Base-by-base conservation (phyloP, 768 basidiomycete species). In the Trametes meyenii region DNA sequence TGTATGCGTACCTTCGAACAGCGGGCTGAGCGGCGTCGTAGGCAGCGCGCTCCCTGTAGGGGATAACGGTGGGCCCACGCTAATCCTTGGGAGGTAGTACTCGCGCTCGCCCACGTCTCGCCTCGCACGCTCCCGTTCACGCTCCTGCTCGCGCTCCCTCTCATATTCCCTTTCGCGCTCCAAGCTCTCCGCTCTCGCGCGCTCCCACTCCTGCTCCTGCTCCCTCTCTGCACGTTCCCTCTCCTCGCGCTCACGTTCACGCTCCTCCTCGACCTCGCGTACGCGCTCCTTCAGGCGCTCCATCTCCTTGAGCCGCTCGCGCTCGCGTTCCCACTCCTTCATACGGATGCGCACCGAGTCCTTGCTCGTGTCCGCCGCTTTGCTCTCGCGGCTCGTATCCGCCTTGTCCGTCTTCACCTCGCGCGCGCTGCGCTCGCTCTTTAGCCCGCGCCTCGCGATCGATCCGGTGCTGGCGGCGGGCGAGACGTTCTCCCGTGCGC, bases 241-340 rank as follows among this genome's bases (percentile, higher is more conserved):
- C 12, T 69, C 58, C 48, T 49, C 14, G 57, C 55, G 42, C 55
- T 67, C 72, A 23, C 55, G 68, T 65, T 72, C 73, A 40, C 69
- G 71, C 67, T 74, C 73, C 64, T 68, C 75, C 73, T 76, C 81
- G 45, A 76, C 76, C 67, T 85, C 83, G 60, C 75, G 51, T 74
- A 72, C 83, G 78, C 58, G 82, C 68, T 90, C 88, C 69, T 85
- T 80, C 68, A 88, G 61, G 60, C 78, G 77, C 61, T 80, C 81
- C 79, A 89, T 86, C 78, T 90, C 88, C 66, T 89, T 79, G 69
- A 90, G 72, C 61, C 88, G 77, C 72, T 86, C 81, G 38, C 83
- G 81, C 72, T 90, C 89, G 43, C 85, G 77, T 70, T 92, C 89
- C 89, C 90, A 92, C 66, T 90, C 89, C 65, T 79, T 79, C 65